A percentile compares a stretch with the other conserved stretches of the same genome.
These are phyloP conservation scores for Pilasporangium apinafurcum DNA, from an alignment of 352 stramenopile species.

Conservation along the genomic window DNA sequence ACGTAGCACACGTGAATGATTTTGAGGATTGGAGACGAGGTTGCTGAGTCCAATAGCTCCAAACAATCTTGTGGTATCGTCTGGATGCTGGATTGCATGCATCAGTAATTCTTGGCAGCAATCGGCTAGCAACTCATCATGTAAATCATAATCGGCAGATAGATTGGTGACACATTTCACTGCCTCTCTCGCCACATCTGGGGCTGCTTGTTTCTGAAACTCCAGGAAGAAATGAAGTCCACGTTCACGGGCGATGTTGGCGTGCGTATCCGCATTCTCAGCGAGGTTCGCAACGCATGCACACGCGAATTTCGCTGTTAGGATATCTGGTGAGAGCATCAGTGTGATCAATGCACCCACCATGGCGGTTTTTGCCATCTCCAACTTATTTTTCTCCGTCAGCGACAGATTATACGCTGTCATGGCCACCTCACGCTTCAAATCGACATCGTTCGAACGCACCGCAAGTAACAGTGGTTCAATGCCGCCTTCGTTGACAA, in stretches of 20 bases:
- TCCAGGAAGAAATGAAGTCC: conserved; percentile 77
- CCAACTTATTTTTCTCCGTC: conserved; percentile 93
- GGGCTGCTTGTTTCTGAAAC: conserved; percentile 28
- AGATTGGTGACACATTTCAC: conserved; percentile 78
- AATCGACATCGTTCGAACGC: conserved; percentile 52
- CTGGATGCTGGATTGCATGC: conserved; percentile 41
- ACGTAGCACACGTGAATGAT: conserved; percentile 65
- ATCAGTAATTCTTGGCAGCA: conserved; percentile 80
- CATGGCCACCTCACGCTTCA: conserved; percentile 87
- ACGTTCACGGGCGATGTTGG: conserved; percentile 62
- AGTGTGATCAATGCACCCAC: conserved; percentile 82
- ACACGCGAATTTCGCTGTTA: conserved; percentile 65
- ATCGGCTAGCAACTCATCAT: conserved; percentile 76
- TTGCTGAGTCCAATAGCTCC: conserved; percentile 89
- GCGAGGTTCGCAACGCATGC: conserved; percentile 90
- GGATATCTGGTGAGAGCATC: conserved; percentile 71
- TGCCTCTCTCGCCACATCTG: conserved; percentile 44
- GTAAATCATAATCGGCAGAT: conserved; percentile 78
- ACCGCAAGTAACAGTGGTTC: conserved; percentile 84
- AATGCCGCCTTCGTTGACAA: conserved; percentile 88
- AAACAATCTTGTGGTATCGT: conserved; percentile 80
- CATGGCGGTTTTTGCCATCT: conserved; percentile 80
- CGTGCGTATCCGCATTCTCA: conserved; percentile 89
- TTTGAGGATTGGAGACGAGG: conserved; percentile 79
- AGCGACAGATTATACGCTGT: conserved; percentile 90